These are phyloP conservation scores for Usnea hakonensis DNA, from an alignment of 495 filamentous ascomycete genomes.

Conservation along the genomic window DNA sequence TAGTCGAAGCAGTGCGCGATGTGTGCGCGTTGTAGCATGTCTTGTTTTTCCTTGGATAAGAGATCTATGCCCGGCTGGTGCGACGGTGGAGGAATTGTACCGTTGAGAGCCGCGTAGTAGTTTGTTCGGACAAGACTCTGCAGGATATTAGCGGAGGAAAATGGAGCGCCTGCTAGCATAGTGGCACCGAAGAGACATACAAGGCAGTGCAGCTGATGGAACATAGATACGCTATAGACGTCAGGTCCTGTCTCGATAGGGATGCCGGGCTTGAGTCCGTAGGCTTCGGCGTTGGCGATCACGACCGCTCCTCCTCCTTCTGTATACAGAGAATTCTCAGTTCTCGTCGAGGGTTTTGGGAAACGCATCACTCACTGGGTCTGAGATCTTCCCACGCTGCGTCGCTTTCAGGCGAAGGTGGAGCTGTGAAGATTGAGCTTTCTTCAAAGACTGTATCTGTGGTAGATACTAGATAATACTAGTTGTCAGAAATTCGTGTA, in stretches of 20 bases:
- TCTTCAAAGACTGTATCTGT: not conserved
- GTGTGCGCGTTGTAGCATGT: not conserved
- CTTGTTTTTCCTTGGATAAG: not conserved
- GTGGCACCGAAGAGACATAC: too few species aligned
- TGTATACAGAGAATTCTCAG: not conserved
- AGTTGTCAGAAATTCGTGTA: not conserved
- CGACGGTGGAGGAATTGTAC: not conserved
- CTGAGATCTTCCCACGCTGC: not conserved
- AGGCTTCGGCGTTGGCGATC: not conserved
- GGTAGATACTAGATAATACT: not conserved
- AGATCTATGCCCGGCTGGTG: not conserved
- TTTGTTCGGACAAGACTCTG: not conserved
- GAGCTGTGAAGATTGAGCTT: not conserved
- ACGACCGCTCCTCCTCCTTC: not conserved
- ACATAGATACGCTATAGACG: not conserved
- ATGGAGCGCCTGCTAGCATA: too few species aligned
- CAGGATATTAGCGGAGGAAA: not conserved
- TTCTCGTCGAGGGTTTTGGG: not conserved
- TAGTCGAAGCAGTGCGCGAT: not conserved
- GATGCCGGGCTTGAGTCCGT: not conserved
- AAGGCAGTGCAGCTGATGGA: not conserved
- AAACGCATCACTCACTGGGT: not conserved
- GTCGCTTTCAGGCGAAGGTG: not conserved
- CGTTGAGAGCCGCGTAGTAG: slow-evolving; percentile 1
- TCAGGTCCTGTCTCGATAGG: not conserved